Base-by-base conservation (phyloP, 2,329 filamentous ascomycete species). In the Sporothrix sp. region DNA sequence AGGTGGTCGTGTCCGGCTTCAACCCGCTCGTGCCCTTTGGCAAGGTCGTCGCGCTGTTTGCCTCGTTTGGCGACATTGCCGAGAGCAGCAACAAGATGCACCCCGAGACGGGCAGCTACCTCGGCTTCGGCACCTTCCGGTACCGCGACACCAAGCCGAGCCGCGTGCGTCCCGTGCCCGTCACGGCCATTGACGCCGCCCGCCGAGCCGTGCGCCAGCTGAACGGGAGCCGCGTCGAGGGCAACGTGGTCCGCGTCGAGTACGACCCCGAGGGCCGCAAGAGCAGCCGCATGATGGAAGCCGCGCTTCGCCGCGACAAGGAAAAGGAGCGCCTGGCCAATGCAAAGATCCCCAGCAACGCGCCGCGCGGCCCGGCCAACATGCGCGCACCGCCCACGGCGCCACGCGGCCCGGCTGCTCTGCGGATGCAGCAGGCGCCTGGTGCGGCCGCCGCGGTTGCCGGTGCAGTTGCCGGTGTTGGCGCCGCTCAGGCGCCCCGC, bases 1-100 rank as follows among this genome's bases (percentile, higher is more conserved):
- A 95, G 64, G 81, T 98, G 44, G 84, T 97, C 4, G 88, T 96
- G 18, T 90, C 83, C n/a, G 88, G 89, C n/a, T 96, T 96, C 64
- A 93, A 97, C 66, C 90, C 91, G 7, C 72, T 97, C 57, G 84
- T 86, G 36, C 79, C 87, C 11, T 87, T 95, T 59, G 78, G 81
- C 50, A 86, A 87, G 60, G 76, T 95, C 46, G 79, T 78, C 16
- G 79, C 84, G 40, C 78, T 87, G 49, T 94, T 95, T 63, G 79
- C 83, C 16, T 80, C 78, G 3, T 95, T 85, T 68, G 89, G 89
- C 48, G 87, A 95, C 52, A 90, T 98, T 56, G 84, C 85, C 39
- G 85, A 90, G 62, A 85, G 94, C 59, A 89, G 87, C 62, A 96
- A 96, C 63, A 91, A 94, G 65, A 91, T 94, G 61, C 89, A 98